These are phyloP conservation scores for Linnemannia hyalina DNA, from an alignment of 192 early-diverging fungal genomes.

Conservation along the genomic window DNA sequence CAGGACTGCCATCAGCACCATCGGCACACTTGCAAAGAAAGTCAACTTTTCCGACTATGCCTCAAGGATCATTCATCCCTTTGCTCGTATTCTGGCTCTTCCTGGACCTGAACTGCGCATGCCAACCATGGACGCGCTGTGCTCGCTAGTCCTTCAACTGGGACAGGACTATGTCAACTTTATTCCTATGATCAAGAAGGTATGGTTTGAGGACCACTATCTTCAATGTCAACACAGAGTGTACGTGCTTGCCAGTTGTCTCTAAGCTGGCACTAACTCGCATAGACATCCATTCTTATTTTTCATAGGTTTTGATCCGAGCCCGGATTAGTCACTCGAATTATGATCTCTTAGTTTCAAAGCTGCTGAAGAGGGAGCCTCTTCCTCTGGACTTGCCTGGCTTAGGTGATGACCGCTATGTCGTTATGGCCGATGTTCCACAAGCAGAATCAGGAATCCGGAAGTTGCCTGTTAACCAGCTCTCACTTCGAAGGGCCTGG, in stretches of 20 bases:
- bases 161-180: constrained; percentile 89
- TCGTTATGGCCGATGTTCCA: constrained; percentile 64
- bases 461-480: constrained; percentile 89
- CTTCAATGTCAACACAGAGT: not conserved
- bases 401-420: constrained; percentile 61
- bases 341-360: constrained; percentile 83
- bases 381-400: constrained; percentile 75
- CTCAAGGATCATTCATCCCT: constrained; percentile 87
- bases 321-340: constrained; percentile 75
- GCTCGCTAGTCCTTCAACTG: constrained; percentile 85
- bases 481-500: constrained; percentile 88
- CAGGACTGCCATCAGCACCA: constrained; percentile 75
- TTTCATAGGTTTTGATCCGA: constrained; percentile 62
- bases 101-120: constrained; percentile 66
- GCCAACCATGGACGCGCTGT: constrained; percentile 85
- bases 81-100: constrained; percentile 80
- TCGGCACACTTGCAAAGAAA: constrained; percentile 79
- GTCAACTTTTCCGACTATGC: constrained; percentile 89
- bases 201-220: not conserved
- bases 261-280: not conserved
- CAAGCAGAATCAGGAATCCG: constrained; percentile 71
- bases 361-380: constrained; percentile 81
- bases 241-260: not conserved
- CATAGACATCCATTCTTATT: not conserved
- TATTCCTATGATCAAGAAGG: constrained; percentile 88